A percentile compares a stretch with the other conserved stretches of the same genome.
These are phyloP conservation scores for Wickerhamomyces canadensis DNA, from an alignment of 805 yeast genomes.

Conservation along the genomic window DNA sequence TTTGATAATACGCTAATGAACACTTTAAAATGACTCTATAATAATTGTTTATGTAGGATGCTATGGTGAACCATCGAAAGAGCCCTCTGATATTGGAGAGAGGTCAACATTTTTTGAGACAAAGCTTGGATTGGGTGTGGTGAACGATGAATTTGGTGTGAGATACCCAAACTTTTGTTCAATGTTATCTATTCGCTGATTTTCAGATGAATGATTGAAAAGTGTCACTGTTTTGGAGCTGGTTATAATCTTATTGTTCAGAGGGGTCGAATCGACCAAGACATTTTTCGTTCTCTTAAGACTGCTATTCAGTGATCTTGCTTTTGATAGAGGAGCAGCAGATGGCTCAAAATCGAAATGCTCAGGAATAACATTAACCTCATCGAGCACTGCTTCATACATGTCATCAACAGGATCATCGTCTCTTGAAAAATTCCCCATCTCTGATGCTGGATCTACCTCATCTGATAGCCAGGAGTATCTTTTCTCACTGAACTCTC, in stretches of 20 bases:
- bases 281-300: slow-evolving; percentile 11
- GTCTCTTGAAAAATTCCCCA: not conserved
- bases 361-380: slow-evolving; percentile 44
- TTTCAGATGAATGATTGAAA: slow-evolving; percentile 21
- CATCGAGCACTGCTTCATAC: slow-evolving; percentile 43
- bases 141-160: slow-evolving; percentile 20
- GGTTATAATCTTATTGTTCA: slow-evolving; percentile 30
- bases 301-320: slow-evolving; percentile 15
- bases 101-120: slow-evolving; percentile 14
- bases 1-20: too few species aligned
- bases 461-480: slow-evolving; percentile 26
- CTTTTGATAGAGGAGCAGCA: slow-evolving; percentile 3
- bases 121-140: slow-evolving; percentile 18
- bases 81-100: slow-evolving; percentile 25
- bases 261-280: slow-evolving; percentile 23
- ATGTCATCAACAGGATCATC: slow-evolving; percentile 13
- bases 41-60: too few species aligned
- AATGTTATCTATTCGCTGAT: slow-evolving; percentile 1
- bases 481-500: slow-evolving; percentile 24
- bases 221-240: slow-evolving; percentile 35
- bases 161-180: slow-evolving; percentile 9
- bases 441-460: slow-evolving; percentile 14
- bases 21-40: too few species aligned
- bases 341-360: slow-evolving; percentile 28
- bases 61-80: slow-evolving; percentile 20